Base-by-base conservation (phyloP, 208 protist species). In the Leishmania tropica region DNA sequence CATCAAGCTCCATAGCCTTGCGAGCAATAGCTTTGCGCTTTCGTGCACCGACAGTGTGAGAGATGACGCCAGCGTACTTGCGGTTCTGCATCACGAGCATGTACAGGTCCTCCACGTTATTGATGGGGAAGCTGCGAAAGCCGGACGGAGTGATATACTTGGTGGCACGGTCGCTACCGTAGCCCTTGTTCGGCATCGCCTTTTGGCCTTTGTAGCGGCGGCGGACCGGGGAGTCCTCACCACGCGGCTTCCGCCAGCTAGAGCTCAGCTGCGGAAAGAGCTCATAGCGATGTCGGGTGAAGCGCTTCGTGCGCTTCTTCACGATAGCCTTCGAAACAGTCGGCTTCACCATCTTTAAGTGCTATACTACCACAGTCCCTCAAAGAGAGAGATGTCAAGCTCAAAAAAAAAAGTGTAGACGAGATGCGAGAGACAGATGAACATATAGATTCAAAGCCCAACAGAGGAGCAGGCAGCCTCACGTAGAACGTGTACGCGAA, bases 11-110 rank as follows among this genome's bases (percentile, higher is more conserved):
- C 80, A 96, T 94, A 53, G 99, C 99, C 81, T 99, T 97, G 92
- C 99, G 94, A 68, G 99, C 90, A 87, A 99, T 99, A 58, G 96
- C 96, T 91, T 99, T 99, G 88, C 99, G 97, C 54, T 51, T 77
- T 76, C 93, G 89, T 72, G 98, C 97, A 58, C 98, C 99, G 45
- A 99, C 97, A 79, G 93, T 98, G 93, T 97, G 88, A 48, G 94
- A 91, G 87, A 99, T 99, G 83, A 99, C 98, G 67, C 99, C 99
- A 75, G 98, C 97, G 92, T 99, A 99, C 92, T 98, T 99, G 84
- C 98, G 97, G 98, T 99, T 99, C 89, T 99, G 99, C 99, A 99
- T 99, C 51, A 99, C 92, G 40, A 99, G 98, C 90, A 99, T 96
- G 90, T 99, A 99, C 62, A 99, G 94, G 83, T 99, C 99, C 87